These are phyloP conservation scores for Gymnopilus junonius DNA, from an alignment of 768 basidiomycete genomes.

Conservation along the genomic window DNA sequence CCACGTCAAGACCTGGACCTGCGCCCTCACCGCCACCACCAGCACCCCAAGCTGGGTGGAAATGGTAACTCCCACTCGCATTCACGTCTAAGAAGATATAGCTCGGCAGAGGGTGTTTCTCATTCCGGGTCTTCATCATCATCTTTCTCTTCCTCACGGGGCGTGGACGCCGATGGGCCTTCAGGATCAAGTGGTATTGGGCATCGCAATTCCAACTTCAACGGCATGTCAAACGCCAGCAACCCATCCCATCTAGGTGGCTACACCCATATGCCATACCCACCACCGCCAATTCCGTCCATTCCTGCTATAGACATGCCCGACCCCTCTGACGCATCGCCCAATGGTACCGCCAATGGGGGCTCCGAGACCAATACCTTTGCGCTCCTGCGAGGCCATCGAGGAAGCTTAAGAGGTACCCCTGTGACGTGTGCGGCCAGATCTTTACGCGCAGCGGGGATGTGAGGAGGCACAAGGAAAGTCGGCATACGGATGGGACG, in stretches of 20 bases:
- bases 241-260: neutral
- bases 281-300: neutral
- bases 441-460: conserved; percentile 28
- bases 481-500: conserved; percentile 22
- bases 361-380: conserved; percentile 19
- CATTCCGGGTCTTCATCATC: neutral
- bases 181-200: no score
- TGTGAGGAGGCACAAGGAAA: conserved; percentile 27
- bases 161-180: neutral
- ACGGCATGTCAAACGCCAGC: neutral
- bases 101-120: neutral
- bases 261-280: neutral
- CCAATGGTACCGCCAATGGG: neutral
- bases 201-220: no score
- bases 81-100: neutral
- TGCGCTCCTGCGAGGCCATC: conserved; percentile 21
- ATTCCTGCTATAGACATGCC: no score
- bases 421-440: conserved; percentile 27
- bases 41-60: no score
- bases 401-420: conserved; percentile 23
- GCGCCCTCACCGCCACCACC: neutral
- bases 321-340: neutral
- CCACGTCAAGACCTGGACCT: neutral
- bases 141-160: neutral
- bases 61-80: neutral